Evolutionary conservation across 2,329 filamentous ascomycete species (phyloP), one percentile per base, ranked within the genome.

Genomic region (Trichoderma atroviride): DNA sequence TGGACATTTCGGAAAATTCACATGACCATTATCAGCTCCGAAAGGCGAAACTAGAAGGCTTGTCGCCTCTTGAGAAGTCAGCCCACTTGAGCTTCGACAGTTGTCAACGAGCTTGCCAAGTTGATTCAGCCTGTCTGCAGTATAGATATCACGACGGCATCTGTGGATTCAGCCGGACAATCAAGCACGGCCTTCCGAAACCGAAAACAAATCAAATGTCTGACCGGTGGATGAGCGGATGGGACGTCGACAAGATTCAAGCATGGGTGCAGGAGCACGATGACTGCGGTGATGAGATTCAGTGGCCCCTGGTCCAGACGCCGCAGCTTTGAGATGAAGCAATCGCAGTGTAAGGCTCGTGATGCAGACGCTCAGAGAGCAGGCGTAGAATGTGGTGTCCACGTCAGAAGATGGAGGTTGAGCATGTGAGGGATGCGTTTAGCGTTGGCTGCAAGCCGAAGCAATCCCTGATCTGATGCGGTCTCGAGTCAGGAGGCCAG

Each of bases 51-150:
- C 75, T 76, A 24, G 72, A 77, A 10, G 70, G 77, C 10, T 75
- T 81, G 60, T 78, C 78, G 0, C 73, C 76, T 5, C 67, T 77
- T 4, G 82, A 86, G 74, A 77, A 78, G 72, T 70, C 76, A 14
- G 85, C 84, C 0, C 81, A 84, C 72, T 69, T 73, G 59, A 81
- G 78, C 43, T 79, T 79, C 53, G 80, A 83, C 2, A 72, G 81
- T 63, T 88, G 85, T 74, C 77, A 76, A 3, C 74, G 74, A 33
- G 82, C 83, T 2, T 89, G 87, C 73, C 73, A 80, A 52, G 77
- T 74, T 56, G 63, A 76, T 37, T 37, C 71, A 0, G 69, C 74
- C 10, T 85, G 83, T 75, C 78, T 83, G 71, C 81, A 83, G 72
- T 84, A 78, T 72, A 76, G 76, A 35, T 84, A 78, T 73, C 74